Evolutionary conservation across 2,329 filamentous ascomycete species (phyloP), one percentile per base, ranked within the genome.

Genomic region (Chaetomiaceae sp.): DNA sequence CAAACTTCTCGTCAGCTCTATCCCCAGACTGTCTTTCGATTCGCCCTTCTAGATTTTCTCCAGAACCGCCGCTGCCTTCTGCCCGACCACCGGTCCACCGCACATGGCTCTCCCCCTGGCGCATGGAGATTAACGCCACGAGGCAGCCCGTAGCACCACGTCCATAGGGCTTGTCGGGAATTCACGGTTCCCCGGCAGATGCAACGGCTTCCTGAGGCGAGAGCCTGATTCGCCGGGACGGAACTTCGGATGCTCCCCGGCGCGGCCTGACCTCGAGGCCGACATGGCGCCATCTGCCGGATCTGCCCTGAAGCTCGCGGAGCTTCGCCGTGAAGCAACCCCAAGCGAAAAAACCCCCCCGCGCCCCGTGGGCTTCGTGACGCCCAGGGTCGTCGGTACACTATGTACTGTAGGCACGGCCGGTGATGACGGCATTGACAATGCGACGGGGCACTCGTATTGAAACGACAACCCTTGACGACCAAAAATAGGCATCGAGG

Each of bases 11-110:
- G 23, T 38, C 45, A 44, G 21, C 43, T 23, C 23, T 16, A 43
- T 38, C 33, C 25, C 34, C 42, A 47, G 21, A 36, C 23, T 32
- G 27, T 48, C 47, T 43, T 46, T 48, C 42, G 47, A 47, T 55
- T 38, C 34, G 41, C 14, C 25, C 51, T 54, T 46, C 51, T 46
- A 40, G 46, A 50, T 48, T 50, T 48, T 46, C 42, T 36, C 21
- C 40, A 37, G 43, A 43, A 42, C 5, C 47, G 51, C 52, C 42
- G 36, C n/a, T 30, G 36, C 25, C 27, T 30, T n/a, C n/a, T n/a
- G n/a, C n/a, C n/a, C n/a, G n/a, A 9, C 25, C 25, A 27, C 9
- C 25, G 25, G 25, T 9, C 36, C 16, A 8, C 20, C 34, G 25
- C 23, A 27, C 34, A 48, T 48, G 33, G 45, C 23, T 32, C 45